Conservation (phyloP, 2,329 filamentous ascomycete genomes). For the Arthrinium puccinioides region DNA sequence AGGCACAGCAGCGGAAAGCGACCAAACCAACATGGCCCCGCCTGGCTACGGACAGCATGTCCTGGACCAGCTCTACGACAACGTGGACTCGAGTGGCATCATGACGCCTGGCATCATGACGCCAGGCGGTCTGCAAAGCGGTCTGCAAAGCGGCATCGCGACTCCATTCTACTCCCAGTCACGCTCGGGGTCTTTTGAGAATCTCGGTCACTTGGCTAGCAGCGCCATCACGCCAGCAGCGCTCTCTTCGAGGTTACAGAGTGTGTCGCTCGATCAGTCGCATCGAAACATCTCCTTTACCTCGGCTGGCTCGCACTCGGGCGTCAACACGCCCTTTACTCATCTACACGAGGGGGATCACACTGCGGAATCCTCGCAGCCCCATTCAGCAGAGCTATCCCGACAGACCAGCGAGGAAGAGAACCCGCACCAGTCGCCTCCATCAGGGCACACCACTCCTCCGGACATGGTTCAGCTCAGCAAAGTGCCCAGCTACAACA, state of each 20-base stretch:
- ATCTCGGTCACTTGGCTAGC: slow-evolving; percentile 55
- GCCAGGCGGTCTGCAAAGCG: slow-evolving; percentile 34
- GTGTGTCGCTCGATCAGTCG: slow-evolving; percentile 49
- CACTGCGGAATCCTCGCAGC: slow-evolving; percentile 29
- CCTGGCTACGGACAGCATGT: slow-evolving; percentile 87
- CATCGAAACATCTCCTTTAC: slow-evolving; percentile 38
- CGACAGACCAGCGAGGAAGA: slow-evolving; percentile 48
- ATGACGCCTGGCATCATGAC: slow-evolving; percentile 49
- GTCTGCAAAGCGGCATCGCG: slow-evolving; percentile 62
- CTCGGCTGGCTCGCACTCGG: slow-evolving; percentile 34
- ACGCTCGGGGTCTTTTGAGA: slow-evolving; percentile 72
- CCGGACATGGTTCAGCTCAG: slow-evolving; percentile 56
- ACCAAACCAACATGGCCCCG: slow-evolving; percentile 65
- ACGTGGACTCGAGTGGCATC: slow-evolving; percentile 74
- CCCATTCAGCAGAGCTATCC: slow-evolving; percentile 39
- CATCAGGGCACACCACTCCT: slow-evolving; percentile 44
- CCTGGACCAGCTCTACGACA: slow-evolving; percentile 84
- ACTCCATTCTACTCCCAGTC: slow-evolving; percentile 72
- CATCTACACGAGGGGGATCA: slow-evolving; percentile 25
- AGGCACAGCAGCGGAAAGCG: slow-evolving; percentile 32
- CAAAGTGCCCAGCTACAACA: slow-evolving; percentile 72
- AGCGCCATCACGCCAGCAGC: slow-evolving; percentile 40
- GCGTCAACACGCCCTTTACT: slow-evolving; percentile 33
- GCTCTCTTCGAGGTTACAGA: slow-evolving; percentile 62
- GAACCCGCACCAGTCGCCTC: slow-evolving; percentile 25